Conservation (phyloP, 208 protist species). For the Acanthamoeba polyphaga region DNA sequence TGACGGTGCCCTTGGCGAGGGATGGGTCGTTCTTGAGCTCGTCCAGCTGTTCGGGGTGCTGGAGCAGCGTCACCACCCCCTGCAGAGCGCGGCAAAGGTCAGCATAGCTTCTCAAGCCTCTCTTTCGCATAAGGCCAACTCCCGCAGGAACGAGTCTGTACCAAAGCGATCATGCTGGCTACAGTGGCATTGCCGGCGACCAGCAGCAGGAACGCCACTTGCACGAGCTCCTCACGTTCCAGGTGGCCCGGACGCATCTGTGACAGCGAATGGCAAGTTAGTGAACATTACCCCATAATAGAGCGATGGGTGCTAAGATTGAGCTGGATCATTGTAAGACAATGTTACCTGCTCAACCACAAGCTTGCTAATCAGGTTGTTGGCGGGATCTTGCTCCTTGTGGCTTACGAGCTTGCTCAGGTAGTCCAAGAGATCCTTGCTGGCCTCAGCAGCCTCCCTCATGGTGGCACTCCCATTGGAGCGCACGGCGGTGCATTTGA, state of each 20-base stretch:
- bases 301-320: too few relatives aligned
- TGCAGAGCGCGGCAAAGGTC: not conserved
- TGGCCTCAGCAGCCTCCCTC: not conserved
- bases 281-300: too few relatives aligned
- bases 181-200: constrained; percentile 8
- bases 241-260: not conserved
- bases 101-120: too few relatives aligned
- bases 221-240: not conserved
- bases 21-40: not conserved
- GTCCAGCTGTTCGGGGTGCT: not conserved
- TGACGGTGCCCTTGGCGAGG: not conserved
- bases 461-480: not conserved
- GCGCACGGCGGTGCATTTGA: not conserved
- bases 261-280: too few relatives aligned
- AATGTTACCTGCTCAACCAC: not conserved
- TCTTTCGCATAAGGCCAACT: too few relatives aligned
- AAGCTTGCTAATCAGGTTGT: not conserved
- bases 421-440: not conserved
- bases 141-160: not conserved
- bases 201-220: not conserved
- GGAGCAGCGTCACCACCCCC: not conserved
- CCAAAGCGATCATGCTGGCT: not conserved
- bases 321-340: too few relatives aligned
- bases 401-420: not conserved
- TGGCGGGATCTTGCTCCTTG: not conserved